Conservation (phyloP, 73 alveolate species). For the Paramecium bursaria region DNA sequence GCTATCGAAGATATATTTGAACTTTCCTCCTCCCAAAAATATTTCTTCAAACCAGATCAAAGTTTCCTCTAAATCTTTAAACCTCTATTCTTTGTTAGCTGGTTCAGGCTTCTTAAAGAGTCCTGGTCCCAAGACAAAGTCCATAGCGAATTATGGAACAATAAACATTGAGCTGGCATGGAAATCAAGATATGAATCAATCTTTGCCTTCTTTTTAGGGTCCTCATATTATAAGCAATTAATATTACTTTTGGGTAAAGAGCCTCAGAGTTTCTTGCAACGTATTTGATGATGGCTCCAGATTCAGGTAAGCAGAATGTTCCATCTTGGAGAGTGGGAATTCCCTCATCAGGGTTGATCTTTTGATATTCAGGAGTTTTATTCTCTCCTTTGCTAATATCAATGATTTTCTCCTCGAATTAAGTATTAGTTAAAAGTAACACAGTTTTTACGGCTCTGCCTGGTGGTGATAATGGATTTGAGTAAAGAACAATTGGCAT, state of each 20-base stretch:
- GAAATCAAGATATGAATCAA: conserved; percentile 21
- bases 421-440: neutral
- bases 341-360: conserved; percentile 30
- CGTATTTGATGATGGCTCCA: conserved; percentile 27
- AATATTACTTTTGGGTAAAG: conserved; percentile 23
- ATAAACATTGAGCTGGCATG: conserved; percentile 16
- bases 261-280: neutral
- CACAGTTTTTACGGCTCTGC: neutral
- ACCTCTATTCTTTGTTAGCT: neutral
- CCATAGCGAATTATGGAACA: neutral
- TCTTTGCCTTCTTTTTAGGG: neutral
- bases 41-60: neutral
- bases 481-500: conserved; percentile 20
- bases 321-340: conserved; percentile 24
- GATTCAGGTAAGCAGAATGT: neutral
- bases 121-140: neutral
- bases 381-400: conserved; percentile 27
- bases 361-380: neutral
- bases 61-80: neutral
- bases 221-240: neutral
- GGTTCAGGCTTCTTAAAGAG: neutral
- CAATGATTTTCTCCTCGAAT: conserved; percentile 2
- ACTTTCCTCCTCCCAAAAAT: conserved; percentile 33
- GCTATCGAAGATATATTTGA: neutral
- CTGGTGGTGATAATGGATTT: conserved; percentile 19